phyloP scores from a whole-genome alignment of 495 filamentous ascomycete genomes.

The Tuber indicum region DNA sequence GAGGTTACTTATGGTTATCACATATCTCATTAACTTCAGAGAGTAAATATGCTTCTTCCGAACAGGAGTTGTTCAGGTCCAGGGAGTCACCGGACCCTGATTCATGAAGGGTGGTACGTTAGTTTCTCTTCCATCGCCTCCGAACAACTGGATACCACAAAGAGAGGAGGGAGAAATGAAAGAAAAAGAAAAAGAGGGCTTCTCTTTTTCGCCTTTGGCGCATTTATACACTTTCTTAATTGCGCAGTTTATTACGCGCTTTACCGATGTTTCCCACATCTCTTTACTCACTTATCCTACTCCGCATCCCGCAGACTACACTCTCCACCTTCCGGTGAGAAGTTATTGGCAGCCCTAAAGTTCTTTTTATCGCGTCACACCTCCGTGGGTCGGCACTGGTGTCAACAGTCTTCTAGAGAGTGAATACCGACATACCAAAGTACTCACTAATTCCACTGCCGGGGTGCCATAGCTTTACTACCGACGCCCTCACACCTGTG shows the following conservation, averaged over 20 bases:
- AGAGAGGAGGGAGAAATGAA: not conserved
- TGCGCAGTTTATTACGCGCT: not conserved
- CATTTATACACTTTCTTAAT: not conserved
- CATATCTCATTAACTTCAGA: not conserved
- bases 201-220: not conserved
- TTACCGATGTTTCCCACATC: not conserved
- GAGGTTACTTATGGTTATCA: not conserved
- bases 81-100: not conserved
- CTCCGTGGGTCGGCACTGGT: not conserved
- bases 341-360: not conserved
- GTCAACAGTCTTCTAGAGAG: not conserved
- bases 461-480: not conserved
- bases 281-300: not conserved
- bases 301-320: not conserved
- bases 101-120: not conserved
- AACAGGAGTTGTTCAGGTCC: not conserved
- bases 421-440: not conserved
- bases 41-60: not conserved
- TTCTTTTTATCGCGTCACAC: not conserved
- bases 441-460: not conserved
- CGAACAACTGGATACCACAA: not conserved
- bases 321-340: not conserved
- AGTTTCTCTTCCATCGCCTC: not conserved
- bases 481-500: not conserved
- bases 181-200: not conserved